Base-by-base conservation (phyloP, 805 yeast genomes). In the Cyberlindnera amylophila region DNA sequence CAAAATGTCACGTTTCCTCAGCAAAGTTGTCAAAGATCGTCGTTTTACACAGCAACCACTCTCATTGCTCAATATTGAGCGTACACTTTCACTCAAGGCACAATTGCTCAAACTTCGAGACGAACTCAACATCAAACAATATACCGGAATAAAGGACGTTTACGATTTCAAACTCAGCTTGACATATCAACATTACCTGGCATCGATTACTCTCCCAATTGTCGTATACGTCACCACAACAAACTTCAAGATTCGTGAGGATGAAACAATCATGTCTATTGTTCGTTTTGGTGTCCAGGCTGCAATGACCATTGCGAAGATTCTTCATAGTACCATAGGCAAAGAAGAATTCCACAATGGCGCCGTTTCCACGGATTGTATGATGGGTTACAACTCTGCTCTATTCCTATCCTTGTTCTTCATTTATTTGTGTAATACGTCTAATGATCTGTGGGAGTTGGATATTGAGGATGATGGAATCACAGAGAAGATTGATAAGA, bases 301-400 rank as follows among this genome's bases (percentile, higher is more conserved):
- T 1, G 66, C 75, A 0, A 55, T 67, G 15, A 53, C 54, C 45
- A 63, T 71, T 6, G 65, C 75, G 0, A 67, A 69, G 36, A 49
- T 70, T 4, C 56, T 69, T 28, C 57, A 63, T 2, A 54, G 59
- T 32, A 62, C 69, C 0, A 57, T 61, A 27, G 52, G 59, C 9
- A 24, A 29, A 4, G 32, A 44, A 1, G 26, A 39, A 13, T 63
- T 64, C 39, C 72, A 69, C 4, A 59, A 67, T 39, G 76, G 76
- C n/a, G 69, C 73, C 1, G 35, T 70, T n/a, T 67, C 69, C 28
- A 60, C 62, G 29, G 78, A 72, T 46, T 65, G 71, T 30, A 69
- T 70, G 51, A 63, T 64, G 50, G 71, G 68, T 6, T 72, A 72
- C 47, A 64, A 65, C 45, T 67, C 74, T 1, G 63, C 65, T 1